Evolutionary conservation across 2,329 filamentous ascomycete species (phyloP).

Genomic region (Proliferodiscus dingleyae): DNA sequence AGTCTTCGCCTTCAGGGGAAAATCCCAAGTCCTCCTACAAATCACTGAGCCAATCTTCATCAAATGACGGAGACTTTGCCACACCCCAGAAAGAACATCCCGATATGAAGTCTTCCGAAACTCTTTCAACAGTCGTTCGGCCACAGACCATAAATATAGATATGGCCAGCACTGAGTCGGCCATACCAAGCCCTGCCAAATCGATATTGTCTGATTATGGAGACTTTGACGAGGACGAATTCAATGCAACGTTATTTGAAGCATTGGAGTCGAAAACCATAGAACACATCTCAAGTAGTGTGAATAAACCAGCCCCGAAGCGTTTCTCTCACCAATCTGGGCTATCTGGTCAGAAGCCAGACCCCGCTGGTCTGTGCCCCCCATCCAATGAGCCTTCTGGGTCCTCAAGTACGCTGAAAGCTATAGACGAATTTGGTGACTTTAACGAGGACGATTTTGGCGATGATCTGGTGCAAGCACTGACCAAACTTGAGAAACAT

Average conservation of each 20-base stretch:
- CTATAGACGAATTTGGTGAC: slow-evolving; percentile 56
- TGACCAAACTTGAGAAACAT: slow-evolving; percentile 49
- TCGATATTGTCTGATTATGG: slow-evolving; percentile 30
- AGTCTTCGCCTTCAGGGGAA: slow-evolving; percentile 3
- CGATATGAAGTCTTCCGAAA: not conserved
- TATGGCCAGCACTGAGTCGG: not conserved
- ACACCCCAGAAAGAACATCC: slow-evolving; percentile 5
- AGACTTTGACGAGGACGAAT: slow-evolving; percentile 50
- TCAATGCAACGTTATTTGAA: slow-evolving; percentile 40
- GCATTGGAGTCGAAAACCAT: slow-evolving; percentile 44
- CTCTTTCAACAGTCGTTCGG: not conserved
- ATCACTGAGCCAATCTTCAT: slow-evolving; percentile 18
- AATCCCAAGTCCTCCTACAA: slow-evolving; percentile 41
- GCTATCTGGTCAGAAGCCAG: not conserved
- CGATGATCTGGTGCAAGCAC: slow-evolving; percentile 53
- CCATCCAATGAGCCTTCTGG: not conserved
- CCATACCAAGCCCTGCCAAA: slow-evolving; percentile 1
- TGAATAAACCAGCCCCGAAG: not conserved
- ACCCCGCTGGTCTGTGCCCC: not conserved
- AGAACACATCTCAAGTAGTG: not conserved
- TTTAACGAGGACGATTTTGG: slow-evolving; percentile 57
- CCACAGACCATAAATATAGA: not conserved
- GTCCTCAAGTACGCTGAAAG: slow-evolving; percentile 3
- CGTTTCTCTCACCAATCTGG: slow-evolving; percentile 3
- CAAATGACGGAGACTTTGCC: slow-evolving; percentile 3